Percentiles rank a stretch among this genome's conserved stretches.
phyloP scores from a whole-genome alignment of 768 basidiomycete species.

The Neoboletus brunneissimus region DNA sequence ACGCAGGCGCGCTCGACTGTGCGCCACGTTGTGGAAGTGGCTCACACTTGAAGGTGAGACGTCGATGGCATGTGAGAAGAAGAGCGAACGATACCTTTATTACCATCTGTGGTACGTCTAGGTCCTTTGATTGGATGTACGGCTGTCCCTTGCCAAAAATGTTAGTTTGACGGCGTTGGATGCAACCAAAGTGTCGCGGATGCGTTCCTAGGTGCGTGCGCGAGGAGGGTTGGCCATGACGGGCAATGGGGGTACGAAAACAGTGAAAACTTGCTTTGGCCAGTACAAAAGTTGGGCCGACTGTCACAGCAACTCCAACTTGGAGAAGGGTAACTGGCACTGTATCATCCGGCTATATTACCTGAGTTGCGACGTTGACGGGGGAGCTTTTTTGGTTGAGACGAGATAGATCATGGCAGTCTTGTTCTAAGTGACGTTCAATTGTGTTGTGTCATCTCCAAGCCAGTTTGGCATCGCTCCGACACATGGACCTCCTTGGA shows the following conservation, averaged over 20 bases:
- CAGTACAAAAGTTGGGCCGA: not conserved
- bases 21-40: not conserved
- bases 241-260: not conserved
- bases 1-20: no score
- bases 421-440: not conserved
- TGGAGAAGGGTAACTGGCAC: not conserved
- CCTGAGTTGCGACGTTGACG: not conserved
- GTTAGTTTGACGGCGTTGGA: not conserved
- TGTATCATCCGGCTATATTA: not conserved
- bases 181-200: no score
- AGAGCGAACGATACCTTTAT: not conserved
- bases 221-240: not conserved
- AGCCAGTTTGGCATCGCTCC: not conserved
- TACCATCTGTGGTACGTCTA: not conserved
- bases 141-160: not conserved
- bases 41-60: not conserved
- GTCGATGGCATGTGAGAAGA: not conserved
- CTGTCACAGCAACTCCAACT: not conserved
- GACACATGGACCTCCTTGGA: slow-evolving; percentile 1
- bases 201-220: not conserved
- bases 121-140: not conserved
- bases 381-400: not conserved
- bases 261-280: not conserved
- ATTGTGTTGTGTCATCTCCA: not conserved
- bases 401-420: not conserved